Evolutionary conservation across 768 basidiomycete genomes (phyloP).

Genomic region (Hericium rajendrae): DNA sequence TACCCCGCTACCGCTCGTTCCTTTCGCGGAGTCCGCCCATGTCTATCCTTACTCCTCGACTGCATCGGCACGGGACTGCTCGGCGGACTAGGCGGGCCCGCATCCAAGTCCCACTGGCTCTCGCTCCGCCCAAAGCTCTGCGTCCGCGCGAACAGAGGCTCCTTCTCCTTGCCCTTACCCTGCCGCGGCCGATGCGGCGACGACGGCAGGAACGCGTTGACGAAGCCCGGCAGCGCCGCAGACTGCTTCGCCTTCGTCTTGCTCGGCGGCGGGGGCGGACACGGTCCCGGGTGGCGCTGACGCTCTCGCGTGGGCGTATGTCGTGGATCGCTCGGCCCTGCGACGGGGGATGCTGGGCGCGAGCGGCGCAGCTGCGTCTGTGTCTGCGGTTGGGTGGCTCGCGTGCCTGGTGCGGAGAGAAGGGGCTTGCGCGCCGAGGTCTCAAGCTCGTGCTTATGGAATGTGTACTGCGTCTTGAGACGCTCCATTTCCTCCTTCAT

Average conservation of each 20-base stretch:
- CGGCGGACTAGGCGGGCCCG: not conserved
- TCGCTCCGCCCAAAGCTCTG: not conserved
- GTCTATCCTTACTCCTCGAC: not conserved
- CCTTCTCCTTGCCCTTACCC: slow-evolving; percentile 1
- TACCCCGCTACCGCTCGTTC: not conserved
- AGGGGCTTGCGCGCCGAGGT: slow-evolving; percentile 1
- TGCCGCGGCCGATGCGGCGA: not conserved
- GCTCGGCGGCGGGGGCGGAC: not conserved
- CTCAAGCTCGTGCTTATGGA: slow-evolving; percentile 13
- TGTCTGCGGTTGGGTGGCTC: not conserved
- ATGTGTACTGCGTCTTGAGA: slow-evolving; percentile 11
- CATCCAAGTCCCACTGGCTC: slow-evolving; percentile 4
- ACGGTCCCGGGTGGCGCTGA: not conserved
- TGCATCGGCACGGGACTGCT: not conserved
- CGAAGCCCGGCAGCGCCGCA: slow-evolving; percentile 7
- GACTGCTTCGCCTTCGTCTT: not conserved
- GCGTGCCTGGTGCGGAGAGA: not conserved
- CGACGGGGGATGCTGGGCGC: not conserved
- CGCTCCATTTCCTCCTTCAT: slow-evolving; percentile 12
- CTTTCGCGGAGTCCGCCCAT: not conserved
- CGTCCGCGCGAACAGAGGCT: not conserved
- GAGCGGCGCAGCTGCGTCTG: slow-evolving; percentile 2
- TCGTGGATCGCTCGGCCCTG: not conserved
- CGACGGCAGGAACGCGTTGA: slow-evolving; percentile 6
- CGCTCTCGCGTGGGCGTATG: not conserved